phyloP scores from a whole-genome alignment of 768 basidiomycete genomes.

The Boletus vinaceobasis region DNA sequence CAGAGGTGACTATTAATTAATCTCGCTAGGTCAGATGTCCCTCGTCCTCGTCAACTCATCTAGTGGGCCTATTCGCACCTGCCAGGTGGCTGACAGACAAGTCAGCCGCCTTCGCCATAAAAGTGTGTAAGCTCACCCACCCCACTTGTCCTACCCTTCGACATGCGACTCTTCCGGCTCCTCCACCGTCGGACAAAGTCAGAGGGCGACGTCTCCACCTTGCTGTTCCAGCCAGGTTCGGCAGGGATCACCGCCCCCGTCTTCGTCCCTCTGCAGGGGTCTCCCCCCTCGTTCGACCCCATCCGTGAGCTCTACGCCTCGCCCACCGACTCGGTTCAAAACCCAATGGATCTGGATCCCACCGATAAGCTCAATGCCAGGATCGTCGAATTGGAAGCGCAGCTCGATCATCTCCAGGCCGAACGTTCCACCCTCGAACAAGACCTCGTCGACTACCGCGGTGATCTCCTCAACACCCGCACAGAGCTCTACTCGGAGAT shows the following conservation, averaged over 20 bases:
- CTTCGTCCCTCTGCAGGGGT: constrained; percentile 20
- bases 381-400: constrained; percentile 13
- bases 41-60: neutral
- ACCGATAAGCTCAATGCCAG: constrained; percentile 2
- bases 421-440: constrained; percentile 21
- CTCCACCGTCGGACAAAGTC: constrained; percentile 49
- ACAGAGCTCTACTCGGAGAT: constrained; percentile 30
- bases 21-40: neutral
- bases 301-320: constrained; percentile 18
- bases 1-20: neutral
- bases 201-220: constrained; percentile 36
- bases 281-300: constrained; percentile 27
- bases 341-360: neutral
- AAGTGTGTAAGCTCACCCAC: neutral
- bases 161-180: constrained; percentile 47
- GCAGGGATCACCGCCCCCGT: constrained; percentile 13
- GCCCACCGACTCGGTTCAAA: neutral
- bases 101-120: constrained; percentile 24
- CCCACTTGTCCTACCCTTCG: neutral
- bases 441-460: constrained; percentile 27
- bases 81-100: constrained; percentile 10
- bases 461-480: constrained; percentile 28
- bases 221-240: constrained; percentile 6
- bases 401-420: constrained; percentile 10
- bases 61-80: neutral